phyloP scores from a whole-genome alignment of 345 rosid species.

The Eucalyptus marginata region DNA sequence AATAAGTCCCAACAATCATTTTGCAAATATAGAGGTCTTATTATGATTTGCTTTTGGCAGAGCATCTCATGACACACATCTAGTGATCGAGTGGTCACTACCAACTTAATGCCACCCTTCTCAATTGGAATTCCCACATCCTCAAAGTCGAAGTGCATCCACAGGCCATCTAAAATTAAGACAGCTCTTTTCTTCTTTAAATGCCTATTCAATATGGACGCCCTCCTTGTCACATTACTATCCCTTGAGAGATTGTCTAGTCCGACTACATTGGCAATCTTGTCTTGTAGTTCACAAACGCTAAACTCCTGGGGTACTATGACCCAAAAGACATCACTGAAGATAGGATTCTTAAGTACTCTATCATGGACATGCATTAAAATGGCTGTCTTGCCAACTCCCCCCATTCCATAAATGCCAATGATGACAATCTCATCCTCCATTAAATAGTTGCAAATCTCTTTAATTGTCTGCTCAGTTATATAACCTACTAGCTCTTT shows the following conservation, averaged over 20 bases:
- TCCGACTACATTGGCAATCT: no score
- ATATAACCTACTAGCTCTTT: no score
- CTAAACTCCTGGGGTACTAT: accelerated
- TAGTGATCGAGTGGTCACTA: background rate
- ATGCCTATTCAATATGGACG: accelerated
- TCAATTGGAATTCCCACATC: background rate
- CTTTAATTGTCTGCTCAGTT: no score
- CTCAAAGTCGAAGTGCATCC: background rate
- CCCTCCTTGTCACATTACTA: accelerated
- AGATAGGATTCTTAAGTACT: no score
- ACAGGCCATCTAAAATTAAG: background rate
- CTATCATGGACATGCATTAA: no score
- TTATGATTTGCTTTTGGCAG: background rate
- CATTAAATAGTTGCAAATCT: no score
- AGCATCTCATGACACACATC: background rate
- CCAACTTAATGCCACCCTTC: background rate
- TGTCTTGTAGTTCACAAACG: accelerated
- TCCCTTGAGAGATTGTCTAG: no score
- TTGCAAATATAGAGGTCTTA: accelerated
- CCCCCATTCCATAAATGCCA: no score
- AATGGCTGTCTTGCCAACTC: no score
- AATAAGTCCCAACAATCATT: accelerated
- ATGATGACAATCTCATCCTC: no score
- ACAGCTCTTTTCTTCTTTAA: background rate
- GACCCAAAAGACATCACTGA: accelerated